Conservation (phyloP, 495 filamentous ascomycete genomes). For the Lasiosphaeria miniovina region DNA sequence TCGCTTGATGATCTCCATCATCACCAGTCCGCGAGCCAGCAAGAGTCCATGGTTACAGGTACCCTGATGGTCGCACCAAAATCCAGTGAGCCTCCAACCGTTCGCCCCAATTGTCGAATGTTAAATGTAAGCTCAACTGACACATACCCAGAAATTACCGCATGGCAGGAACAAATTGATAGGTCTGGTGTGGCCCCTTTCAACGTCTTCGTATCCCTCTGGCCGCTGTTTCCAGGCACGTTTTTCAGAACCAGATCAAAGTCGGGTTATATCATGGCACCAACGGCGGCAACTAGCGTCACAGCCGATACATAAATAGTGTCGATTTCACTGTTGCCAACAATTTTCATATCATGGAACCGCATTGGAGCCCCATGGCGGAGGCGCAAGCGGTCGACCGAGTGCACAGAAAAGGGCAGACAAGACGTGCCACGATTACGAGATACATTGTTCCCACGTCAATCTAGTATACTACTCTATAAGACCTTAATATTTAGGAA, state of each 20-base stretch:
- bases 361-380: background rate
- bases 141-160: background rate
- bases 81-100: background rate
- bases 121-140: background rate
- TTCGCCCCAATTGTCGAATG: background rate
- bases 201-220: background rate
- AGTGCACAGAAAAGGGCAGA: conserved; percentile 2
- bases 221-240: background rate
- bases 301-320: background rate
- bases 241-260: background rate
- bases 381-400: background rate
- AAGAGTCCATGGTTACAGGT: background rate
- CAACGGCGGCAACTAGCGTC: background rate
- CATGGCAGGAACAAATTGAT: background rate
- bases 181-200: background rate
- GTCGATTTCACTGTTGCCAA: background rate
- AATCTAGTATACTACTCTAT: no score
- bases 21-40: background rate
- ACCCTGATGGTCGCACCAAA: background rate
- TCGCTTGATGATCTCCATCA: background rate
- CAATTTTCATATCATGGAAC: background rate
- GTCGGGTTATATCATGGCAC: background rate
- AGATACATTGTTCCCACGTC: background rate
- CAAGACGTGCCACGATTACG: conserved; percentile 1
- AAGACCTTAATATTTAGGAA: no score